A percentile compares a stretch with the other conserved stretches of the same genome.
phyloP scores from a whole-genome alignment of 208 protist species.

The Leishmania mexicana region DNA sequence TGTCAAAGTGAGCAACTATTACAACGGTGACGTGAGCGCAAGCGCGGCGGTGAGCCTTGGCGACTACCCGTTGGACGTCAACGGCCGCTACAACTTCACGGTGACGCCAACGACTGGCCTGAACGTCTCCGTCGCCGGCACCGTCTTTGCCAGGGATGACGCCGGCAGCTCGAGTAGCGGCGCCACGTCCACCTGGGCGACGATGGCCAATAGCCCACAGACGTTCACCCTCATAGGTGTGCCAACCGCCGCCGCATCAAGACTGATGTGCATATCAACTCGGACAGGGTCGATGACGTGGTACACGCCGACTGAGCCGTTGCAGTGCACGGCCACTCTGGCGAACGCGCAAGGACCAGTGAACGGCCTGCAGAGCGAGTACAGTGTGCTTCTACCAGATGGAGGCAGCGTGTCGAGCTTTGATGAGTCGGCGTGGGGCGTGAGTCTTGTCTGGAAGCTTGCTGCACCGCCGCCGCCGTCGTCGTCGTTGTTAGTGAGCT shows the following conservation, averaged over 20 bases:
- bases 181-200: slow-evolving; percentile 24
- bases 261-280: slow-evolving; percentile 45
- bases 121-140: slow-evolving; percentile 41
- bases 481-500: neutral
- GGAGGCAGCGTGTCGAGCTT: slow-evolving; percentile 41
- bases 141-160: slow-evolving; percentile 21
- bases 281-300: slow-evolving; percentile 50
- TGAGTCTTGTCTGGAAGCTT: slow-evolving; percentile 32
- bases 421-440: slow-evolving; percentile 20
- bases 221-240: slow-evolving; percentile 65
- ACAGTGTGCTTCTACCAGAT: slow-evolving; percentile 51
- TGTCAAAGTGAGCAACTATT: slow-evolving; percentile 41
- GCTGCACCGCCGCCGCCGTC: slow-evolving; percentile 32
- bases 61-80: slow-evolving; percentile 48
- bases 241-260: slow-evolving; percentile 45
- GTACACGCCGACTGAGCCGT: slow-evolving; percentile 53
- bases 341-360: slow-evolving; percentile 47
- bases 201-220: slow-evolving; percentile 72
- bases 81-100: slow-evolving; percentile 64
- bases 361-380: slow-evolving; percentile 65
- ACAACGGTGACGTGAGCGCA: slow-evolving; percentile 34
- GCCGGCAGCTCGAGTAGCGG: neutral
- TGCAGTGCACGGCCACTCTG: slow-evolving; percentile 55
- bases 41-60: slow-evolving; percentile 41
- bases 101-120: slow-evolving; percentile 29